Evolutionary conservation across 345 rosid species (phyloP), one percentile per base, ranked within the genome.

Genomic region (Populus nigra): DNA sequence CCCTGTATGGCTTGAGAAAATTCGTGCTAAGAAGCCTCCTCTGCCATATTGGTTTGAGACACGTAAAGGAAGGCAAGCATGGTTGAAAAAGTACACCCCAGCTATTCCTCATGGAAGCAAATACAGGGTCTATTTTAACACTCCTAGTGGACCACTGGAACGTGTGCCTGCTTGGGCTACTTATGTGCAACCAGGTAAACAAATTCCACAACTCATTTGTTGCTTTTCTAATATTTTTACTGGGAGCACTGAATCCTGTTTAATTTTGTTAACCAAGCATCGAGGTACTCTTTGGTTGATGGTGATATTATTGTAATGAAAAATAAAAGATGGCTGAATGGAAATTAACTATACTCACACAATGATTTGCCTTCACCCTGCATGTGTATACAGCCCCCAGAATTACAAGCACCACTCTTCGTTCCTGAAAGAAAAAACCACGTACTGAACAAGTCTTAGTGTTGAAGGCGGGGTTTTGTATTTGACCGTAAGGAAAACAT

Each of bases 121-220:
- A 89, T 93, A 93, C 77, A 95, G 98, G 84, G 91, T 92, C 65
- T 95, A 91, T 83, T 93, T 93, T 53, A 93, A 93, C 84, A 91
- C 99, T 86, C 88, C 97, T 43, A 87, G 85, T 80, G 99, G 99
- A 53, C 97, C 92, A 1, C 75, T 95, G 80, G 99, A 95, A 77
- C 87, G 99, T 13, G 89, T 95, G 49, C 98, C 99, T 75, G 97
- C 99, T 74, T 93, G 99, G 99, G 97, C 99, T 82, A 90, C 91
- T 38, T 95, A 92, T 76, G 98, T 95, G 67, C 84, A 93, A 84
- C 96, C 99, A 79, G 96, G 99, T 92, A 88, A 84, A 53, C 35
- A 43, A 35, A 50, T 73, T 45, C 72, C 50, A 23, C 69, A 68
- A 74, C 76, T 59, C 23, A 39, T 78, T 77, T 71, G 39, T 68